phyloP scores from a whole-genome alignment of 2,329 filamentous ascomycete species.

The Juglanconis oblonga region DNA sequence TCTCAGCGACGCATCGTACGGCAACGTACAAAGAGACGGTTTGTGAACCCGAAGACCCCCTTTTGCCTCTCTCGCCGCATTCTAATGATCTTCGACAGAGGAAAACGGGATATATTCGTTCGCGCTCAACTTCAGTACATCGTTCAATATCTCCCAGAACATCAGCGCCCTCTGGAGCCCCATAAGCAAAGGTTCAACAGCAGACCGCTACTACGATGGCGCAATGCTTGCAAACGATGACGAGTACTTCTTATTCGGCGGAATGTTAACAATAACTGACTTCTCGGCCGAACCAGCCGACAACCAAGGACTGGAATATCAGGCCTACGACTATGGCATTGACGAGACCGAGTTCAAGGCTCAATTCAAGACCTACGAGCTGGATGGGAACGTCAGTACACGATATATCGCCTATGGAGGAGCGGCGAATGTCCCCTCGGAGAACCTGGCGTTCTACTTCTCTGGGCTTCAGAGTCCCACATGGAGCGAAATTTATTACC shows the following conservation, averaged over 20 bases:
- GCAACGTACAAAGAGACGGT: slow-evolving; percentile 37
- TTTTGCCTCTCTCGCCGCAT: neutral
- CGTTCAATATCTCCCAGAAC: slow-evolving; percentile 54
- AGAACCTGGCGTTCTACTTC: slow-evolving; percentile 71
- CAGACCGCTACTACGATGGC: slow-evolving; percentile 57
- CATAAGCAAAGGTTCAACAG: slow-evolving; percentile 35
- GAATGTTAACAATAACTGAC: slow-evolving; percentile 39
- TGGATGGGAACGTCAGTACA: slow-evolving; percentile 44
- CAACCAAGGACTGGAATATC: slow-evolving; percentile 48
- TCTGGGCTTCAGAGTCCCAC: slow-evolving; percentile 55
- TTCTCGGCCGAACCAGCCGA: slow-evolving; percentile 32
- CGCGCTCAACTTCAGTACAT: slow-evolving; percentile 54
- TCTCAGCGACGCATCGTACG: slow-evolving; percentile 40
- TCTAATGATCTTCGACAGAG: slow-evolving; percentile 36
- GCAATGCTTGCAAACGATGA: slow-evolving; percentile 63
- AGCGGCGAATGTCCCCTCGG: slow-evolving; percentile 62
- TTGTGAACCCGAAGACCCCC: slow-evolving; percentile 22
- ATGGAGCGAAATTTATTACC: slow-evolving; percentile 46
- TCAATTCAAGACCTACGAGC: slow-evolving; percentile 38
- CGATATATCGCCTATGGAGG: slow-evolving; percentile 65
- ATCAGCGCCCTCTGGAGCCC: slow-evolving; percentile 47
- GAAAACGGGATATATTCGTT: slow-evolving; percentile 51
- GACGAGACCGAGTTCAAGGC: slow-evolving; percentile 39
- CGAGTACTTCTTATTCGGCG: slow-evolving; percentile 64
- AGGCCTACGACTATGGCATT: slow-evolving; percentile 49